Evolutionary conservation across 805 yeast species (phyloP), one percentile per base, ranked within the genome.

Genomic region (Candida vartiovaarae): DNA sequence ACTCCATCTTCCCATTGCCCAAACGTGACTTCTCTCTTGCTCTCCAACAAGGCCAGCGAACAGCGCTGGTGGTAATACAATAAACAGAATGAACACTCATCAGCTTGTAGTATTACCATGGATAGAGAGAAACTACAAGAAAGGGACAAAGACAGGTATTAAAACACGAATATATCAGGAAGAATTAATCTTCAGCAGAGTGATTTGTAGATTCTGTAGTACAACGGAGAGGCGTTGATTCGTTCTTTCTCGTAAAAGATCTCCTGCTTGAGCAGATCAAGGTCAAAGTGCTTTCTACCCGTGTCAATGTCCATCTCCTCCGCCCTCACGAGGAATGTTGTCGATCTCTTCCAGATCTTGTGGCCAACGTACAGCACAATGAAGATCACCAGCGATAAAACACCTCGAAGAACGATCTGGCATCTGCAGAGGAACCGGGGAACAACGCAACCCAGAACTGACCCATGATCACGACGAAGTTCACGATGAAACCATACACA

Each of bases 401-500:
- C n/a, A 63, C 56, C 50, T 60, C 56, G 57, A 72, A 67, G 59
- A 71, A 48, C 9, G 65, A 61, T 30, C 46, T 39, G 42, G 68
- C 48, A 27, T 41, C 43, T 0, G 36, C 60, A n/a, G 20, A 15
- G 20, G 77, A 63, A 26, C 60, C 29, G 44, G 59, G 59, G 52
- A 52, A 55, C 20, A 47, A 65, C 4, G 91, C 89, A 49, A 81
- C 71, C 86, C 89, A 86, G 70, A 87, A 84, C 65, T 84, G 90
- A 32, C 89, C 86, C 46, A 76, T 67, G 47, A 88, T 67, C 50
- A 86, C 78, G 48, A 83, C 64, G 34, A 74, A 36, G 61, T 80
- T 80, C 52, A 88, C 64, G 32, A 65, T 47, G 25, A 76, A 60
- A 47, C 93, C 95, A 59, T 73, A 72, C 51, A 60, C 62, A 1